A percentile compares a stretch with the other conserved stretches of the same genome.
Conservation (phyloP, 2,329 filamentous ascomycete species). For the Sclerotinia nivalis region DNA sequence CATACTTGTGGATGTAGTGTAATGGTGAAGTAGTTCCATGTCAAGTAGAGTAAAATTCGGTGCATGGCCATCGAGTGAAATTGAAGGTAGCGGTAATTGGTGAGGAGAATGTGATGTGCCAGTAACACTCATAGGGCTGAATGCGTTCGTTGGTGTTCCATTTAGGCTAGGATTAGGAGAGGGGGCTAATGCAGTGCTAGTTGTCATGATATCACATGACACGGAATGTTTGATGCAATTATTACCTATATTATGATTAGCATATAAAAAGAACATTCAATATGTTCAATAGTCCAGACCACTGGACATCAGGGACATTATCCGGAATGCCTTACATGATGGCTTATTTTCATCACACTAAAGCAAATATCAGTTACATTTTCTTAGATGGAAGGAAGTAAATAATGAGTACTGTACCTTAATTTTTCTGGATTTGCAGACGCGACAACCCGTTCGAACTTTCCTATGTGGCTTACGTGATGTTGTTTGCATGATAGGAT, state of each 20-base stretch:
- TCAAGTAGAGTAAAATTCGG: slow-evolving; percentile 42
- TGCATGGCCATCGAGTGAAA: not conserved
- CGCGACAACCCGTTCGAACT: slow-evolving; percentile 45
- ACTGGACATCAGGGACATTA: not conserved
- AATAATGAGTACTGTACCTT: slow-evolving; percentile 39
- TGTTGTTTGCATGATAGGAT: not conserved
- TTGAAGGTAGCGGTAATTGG: slow-evolving; percentile 18
- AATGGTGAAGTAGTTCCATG: slow-evolving; percentile 56
- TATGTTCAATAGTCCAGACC: not conserved
- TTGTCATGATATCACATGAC: slow-evolving; percentile 40
- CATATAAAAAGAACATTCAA: not conserved
- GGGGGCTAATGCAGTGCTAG: not conserved
- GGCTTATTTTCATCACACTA: slow-evolving; percentile 47
- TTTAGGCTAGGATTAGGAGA: slow-evolving; percentile 4
- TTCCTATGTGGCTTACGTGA: slow-evolving; percentile 35
- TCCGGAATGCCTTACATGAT: slow-evolving; percentile 35
- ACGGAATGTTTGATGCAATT: slow-evolving; percentile 47
- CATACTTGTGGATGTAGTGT: slow-evolving; percentile 50
- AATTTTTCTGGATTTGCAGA: slow-evolving; percentile 46
- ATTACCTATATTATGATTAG: slow-evolving; percentile 25
- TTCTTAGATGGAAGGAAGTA: not conserved
- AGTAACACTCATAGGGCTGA: slow-evolving; percentile 17
- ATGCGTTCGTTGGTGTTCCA: not conserved
- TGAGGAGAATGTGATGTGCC: not conserved
- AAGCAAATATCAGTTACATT: not conserved